Conservation (phyloP, 2,329 filamentous ascomycete genomes). For the Chaetomium sp. region DNA sequence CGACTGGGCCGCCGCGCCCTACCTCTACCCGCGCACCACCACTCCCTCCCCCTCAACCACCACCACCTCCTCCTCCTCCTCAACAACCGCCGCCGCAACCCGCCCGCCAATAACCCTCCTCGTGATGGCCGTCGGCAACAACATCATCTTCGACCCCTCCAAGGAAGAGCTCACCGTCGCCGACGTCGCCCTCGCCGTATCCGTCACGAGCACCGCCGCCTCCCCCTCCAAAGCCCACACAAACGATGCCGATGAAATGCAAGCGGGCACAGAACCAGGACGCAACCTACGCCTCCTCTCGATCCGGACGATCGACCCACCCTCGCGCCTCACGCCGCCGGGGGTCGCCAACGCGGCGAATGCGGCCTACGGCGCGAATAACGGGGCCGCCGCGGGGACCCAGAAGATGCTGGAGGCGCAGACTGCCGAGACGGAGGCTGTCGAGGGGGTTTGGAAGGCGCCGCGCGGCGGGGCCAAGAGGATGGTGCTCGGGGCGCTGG, state of each 20-base stretch:
- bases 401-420: constrained; percentile 47
- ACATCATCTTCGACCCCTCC: constrained; percentile 91
- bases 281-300: constrained; percentile 63
- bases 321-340: constrained; percentile 70
- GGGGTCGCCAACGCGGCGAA: constrained; percentile 68
- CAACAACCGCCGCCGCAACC: constrained; percentile 32
- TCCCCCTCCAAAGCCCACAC: neutral
- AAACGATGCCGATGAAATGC: neutral
- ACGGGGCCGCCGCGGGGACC: constrained; percentile 30
- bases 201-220: constrained; percentile 57
- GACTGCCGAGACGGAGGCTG: constrained; percentile 55
- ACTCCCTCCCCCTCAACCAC: no score
- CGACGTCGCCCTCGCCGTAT: constrained; percentile 84
- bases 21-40: constrained; percentile 65
- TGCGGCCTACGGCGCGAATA: constrained; percentile 51
- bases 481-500: constrained; percentile 69
- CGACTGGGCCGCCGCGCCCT: constrained; percentile 85
- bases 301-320: constrained; percentile 73
- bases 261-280: constrained; percentile 22
- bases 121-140: constrained; percentile 81
- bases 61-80: constrained; percentile 15
- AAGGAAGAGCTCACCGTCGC: constrained; percentile 92
- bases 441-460: constrained; percentile 81
- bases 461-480: constrained; percentile 82
- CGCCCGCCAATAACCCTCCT: constrained; percentile 87